Evolutionary conservation across 768 basidiomycete species (phyloP).

Genomic region (Dioszegia crocea): DNA sequence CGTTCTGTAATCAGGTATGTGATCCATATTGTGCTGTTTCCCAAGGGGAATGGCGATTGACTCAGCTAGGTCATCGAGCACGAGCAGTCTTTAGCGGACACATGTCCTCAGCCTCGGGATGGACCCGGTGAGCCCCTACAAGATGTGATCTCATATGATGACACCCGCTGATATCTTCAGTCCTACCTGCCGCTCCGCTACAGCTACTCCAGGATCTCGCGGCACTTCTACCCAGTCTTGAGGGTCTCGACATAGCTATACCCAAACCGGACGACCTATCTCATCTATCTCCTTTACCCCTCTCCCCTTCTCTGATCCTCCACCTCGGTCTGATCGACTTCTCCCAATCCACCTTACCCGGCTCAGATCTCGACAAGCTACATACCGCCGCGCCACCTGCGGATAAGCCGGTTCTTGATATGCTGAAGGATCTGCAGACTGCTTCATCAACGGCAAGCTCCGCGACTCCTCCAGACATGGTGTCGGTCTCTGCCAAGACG

Average conservation of each 20-base stretch:
- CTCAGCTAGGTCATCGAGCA: conserved; percentile 2
- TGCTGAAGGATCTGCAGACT: neutral
- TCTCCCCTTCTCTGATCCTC: conserved; percentile 9
- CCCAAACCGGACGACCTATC: conserved; percentile 10
- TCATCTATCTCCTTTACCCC: conserved; percentile 18
- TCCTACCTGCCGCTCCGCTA: conserved; percentile 15
- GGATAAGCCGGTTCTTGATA: neutral
- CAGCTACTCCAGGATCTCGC: conserved; percentile 26
- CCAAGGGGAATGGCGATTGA: neutral
- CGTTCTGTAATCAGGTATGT: conserved; percentile 15
- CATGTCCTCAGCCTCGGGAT: neutral
- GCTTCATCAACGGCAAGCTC: neutral
- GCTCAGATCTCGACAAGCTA: neutral
- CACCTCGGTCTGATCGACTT: conserved; percentile 10
- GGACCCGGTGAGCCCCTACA: conserved; percentile 1
- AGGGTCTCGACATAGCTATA: conserved; percentile 1
- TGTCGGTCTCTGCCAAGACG: neutral
- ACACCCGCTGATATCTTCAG: conserved; percentile 9
- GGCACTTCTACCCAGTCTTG: conserved; percentile 3
- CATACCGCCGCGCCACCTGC: neutral
- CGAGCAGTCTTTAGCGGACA: neutral
- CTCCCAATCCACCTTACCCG: neutral
- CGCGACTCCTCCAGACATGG: neutral
- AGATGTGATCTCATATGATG: neutral
- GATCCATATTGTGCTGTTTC: neutral